Base-by-base conservation (phyloP, 2,329 filamentous ascomycete species). In the Cercospora zeae-maydis region DNA sequence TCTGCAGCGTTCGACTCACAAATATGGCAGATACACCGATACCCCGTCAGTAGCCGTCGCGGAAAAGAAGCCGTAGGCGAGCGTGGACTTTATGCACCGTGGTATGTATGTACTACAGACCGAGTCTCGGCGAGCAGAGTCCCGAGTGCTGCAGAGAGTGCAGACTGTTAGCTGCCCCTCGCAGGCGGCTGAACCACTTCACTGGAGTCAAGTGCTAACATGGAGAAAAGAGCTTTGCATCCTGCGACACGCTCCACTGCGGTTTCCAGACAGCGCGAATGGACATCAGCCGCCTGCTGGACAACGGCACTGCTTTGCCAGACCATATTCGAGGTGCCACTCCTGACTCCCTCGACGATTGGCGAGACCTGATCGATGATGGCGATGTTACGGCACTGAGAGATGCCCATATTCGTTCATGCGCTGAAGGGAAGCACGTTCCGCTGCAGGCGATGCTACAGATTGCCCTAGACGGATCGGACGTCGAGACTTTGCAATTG, bases 361-460 rank as follows among this genome's bases (percentile, higher is more conserved):
- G 56, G 39, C 21, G 34, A 47, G 27, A 58, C 10, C 10, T 34
- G 37, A 31, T 58, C 5, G 36, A 27, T 21, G n/a, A 1, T 6
- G 56, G 56, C n/a, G 24, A 58, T 27, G 16, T 58, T 19, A 21
- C n/a, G 24, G 30, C n/a, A n/a, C 19, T 58, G 37, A 27, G 45
- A 31, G 14, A 19, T 31, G 31, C 11, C 24, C 16, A 9, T n/a
- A 13, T n/a, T 14, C 37, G 34, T 14, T 19, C 19, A 45, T 10
- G 34, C 19, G 31, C 42, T 24, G 42, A 37, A 39, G n/a, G 37
- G 8, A 39, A 27, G 19, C 21, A 16, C 8, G 1, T 58, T 16
- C 62, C 59, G 11, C 27, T 64, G 8, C 58, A 58, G 19, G 51
- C 45, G 4, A 64, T 64, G 62, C 54, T 64, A 34, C 49, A 62